Evolutionary conservation across 139 green algal genomes (phyloP), one percentile per base, ranked within the genome.

Genomic region (Chlamydomonas sphaeroides): DNA sequence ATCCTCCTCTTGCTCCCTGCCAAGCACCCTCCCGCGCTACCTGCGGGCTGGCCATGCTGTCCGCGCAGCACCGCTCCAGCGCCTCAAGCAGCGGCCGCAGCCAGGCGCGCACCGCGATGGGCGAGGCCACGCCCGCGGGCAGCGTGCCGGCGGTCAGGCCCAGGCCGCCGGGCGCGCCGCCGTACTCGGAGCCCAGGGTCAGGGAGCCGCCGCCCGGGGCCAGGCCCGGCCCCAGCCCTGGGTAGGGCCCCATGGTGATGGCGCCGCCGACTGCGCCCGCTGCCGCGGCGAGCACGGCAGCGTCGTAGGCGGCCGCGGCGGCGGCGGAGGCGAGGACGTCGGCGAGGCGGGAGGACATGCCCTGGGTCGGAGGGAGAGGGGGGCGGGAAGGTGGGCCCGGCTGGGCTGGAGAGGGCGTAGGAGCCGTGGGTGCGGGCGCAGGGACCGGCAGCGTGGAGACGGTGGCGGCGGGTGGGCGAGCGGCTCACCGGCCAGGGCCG

Each of bases 301-400:
- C n/a, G n/a, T n/a, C n/a, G n/a, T n/a, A 14, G n/a, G 4, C 56
- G 2, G 20, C 1, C 28, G 65, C 56, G 11, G 30, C 18, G 39
- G 5, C 32, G n/a, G 74, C 61, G 39, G 3, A 59, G 28, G 74
- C 74, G 23, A 80, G 74, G 5, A 80, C 74, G 74, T 80, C 74
- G 1, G 74, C 74, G 39, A 80, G 41, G 59, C 74, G 74, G 59
- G 51, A 69, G 18, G 74, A 80, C 74, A 80, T 80, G 30, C 59
- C 59, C 74, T 80, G 74, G 26, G 26, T 10, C 45, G 45, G 45
- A 53, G 45, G 45, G 10, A 14, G 45, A 14, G n/a, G n/a, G n/a
- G n/a, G n/a, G n/a, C n/a, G n/a, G n/a, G n/a, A n/a, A n/a, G n/a
- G n/a, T n/a, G n/a, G n/a, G n/a, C n/a, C n/a, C n/a, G n/a, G n/a